Conservation (phyloP, 441 rosid genomes). For the Gossypium trilobum region DNA sequence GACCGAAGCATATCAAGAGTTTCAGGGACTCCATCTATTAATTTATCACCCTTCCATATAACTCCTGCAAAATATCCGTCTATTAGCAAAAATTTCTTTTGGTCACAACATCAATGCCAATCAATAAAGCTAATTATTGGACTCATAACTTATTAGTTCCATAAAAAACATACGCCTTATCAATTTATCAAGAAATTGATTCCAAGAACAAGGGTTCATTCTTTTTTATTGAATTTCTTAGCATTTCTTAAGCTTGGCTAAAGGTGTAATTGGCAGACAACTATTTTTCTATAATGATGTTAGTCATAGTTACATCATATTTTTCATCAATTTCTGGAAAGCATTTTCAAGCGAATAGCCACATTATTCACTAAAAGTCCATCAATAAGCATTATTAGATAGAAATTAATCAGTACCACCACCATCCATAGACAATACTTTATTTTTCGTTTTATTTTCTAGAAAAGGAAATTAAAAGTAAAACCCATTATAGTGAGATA, state of each 20-base stretch:
- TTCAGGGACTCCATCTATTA: conserved; percentile 67
- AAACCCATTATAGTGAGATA: not conserved
- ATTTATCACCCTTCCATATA: conserved; percentile 68
- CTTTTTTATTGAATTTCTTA: not conserved
- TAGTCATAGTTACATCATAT: not conserved
- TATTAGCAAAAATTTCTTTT: not conserved
- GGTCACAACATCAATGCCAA: not conserved
- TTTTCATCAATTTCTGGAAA: not conserved
- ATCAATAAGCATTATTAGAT: not conserved
- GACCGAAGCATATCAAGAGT: conserved; percentile 71
- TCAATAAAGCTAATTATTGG: not conserved
- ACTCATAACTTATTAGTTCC: not conserved
- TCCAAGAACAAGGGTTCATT: not conserved
- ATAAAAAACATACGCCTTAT: not conserved
- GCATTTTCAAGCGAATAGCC: not conserved
- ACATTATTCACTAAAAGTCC: not conserved
- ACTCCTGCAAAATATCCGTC: conserved; percentile 37
- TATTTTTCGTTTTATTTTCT: not conserved
- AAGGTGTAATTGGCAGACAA: not conserved
- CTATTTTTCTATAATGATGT: not conserved
- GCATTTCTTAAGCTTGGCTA: not conserved
- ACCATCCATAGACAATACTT: not conserved
- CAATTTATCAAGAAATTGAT: conserved; percentile 1
- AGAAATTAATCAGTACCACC: not conserved
- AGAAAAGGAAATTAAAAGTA: not conserved